Base-by-base conservation (phyloP, 768 basidiomycete genomes). In the Royoungia palumana region DNA sequence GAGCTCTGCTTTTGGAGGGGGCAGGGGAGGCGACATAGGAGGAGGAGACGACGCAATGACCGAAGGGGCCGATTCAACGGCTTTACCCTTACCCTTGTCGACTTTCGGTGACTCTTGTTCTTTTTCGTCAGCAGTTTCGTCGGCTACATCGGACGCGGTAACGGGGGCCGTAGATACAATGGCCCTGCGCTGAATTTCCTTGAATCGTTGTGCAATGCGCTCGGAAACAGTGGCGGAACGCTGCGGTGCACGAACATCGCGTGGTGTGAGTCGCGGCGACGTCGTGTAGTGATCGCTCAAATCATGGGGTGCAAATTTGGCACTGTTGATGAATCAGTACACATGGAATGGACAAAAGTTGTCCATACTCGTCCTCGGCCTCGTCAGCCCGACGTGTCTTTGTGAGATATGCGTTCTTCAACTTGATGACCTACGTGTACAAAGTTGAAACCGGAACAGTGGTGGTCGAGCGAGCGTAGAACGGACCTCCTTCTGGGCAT, bases 341-440 rank as follows among this genome's bases (percentile, higher is more conserved):
- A 21, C 3, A 28, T 10, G 7, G n/a, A 12, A 30, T 22, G 36
- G 41, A 44, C 25, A 37, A 43, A 42, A 34, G 24, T 12, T 13
- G 2, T 6, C 75, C 91, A 60, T 68, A 95, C 94, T 95, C 93
- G 64, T 96, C 94, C 64, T 92, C 92, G 8, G 87, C 85, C 62
- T 96, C 94, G 58, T 96, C 94, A 14, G 94, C 93, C 35, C 80
- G 79, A 46, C 89, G 80, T 0, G 80, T 84, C 67, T 93, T 95
- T 27, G 76, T 68, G 11, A 90, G 66, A 62, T 95, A 95, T 46
- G 80, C 75, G 44, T 83, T 77, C 69, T 89, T 92, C 54, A 93
- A 70, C 67, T 85, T 86, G 36, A 74, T 64, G 6, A 76, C 72
- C 75, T 80, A 44, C 24, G 35, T 70, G 34, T 11, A 35, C 21